Evolutionary conservation across 768 basidiomycete species (phyloP).

Genomic region (Tylopilus felleus): DNA sequence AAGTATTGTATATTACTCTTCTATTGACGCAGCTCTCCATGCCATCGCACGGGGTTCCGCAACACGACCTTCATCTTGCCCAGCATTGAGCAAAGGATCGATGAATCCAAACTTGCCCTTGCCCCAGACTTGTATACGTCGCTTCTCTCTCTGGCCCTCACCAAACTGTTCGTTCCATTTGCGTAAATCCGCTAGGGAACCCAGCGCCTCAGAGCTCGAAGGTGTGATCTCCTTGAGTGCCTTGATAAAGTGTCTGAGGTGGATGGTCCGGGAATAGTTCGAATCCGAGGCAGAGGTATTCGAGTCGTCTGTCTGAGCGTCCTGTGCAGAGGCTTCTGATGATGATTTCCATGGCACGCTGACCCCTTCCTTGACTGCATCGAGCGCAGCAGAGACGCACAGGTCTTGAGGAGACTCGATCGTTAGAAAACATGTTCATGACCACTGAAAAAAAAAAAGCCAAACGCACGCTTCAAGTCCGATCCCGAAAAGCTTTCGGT

Average conservation of each 20-base stretch:
- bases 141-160: conserved; percentile 69
- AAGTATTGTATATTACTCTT: conserved; percentile 24
- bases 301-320: not conserved
- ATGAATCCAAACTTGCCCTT: conserved; percentile 87
- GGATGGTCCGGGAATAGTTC: conserved; percentile 39
- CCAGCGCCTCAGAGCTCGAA: conserved; percentile 79
- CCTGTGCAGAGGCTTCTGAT: conserved; percentile 1
- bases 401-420: conserved; percentile 54
- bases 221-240: conserved; percentile 89
- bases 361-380: conserved; percentile 84
- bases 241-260: conserved; percentile 68
- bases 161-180: conserved; percentile 96
- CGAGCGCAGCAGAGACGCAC: conserved; percentile 88
- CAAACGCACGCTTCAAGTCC: conserved; percentile 81
- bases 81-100: conserved; percentile 35
- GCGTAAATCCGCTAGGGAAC: conserved; percentile 68
- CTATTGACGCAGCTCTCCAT: conserved; percentile 21
- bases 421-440: not conserved
- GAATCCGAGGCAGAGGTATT: conserved; percentile 8
- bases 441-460: not conserved
- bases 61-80: conserved; percentile 46
- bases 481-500: conserved; percentile 92
- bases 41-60: conserved; percentile 14
- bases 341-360: conserved; percentile 68
- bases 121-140: conserved; percentile 76